Evolutionary conservation across 225 moss, liverwort and hornwort genomes (phyloP), one percentile per base, ranked within the genome.

Genomic region (Polytrichum formosum): DNA sequence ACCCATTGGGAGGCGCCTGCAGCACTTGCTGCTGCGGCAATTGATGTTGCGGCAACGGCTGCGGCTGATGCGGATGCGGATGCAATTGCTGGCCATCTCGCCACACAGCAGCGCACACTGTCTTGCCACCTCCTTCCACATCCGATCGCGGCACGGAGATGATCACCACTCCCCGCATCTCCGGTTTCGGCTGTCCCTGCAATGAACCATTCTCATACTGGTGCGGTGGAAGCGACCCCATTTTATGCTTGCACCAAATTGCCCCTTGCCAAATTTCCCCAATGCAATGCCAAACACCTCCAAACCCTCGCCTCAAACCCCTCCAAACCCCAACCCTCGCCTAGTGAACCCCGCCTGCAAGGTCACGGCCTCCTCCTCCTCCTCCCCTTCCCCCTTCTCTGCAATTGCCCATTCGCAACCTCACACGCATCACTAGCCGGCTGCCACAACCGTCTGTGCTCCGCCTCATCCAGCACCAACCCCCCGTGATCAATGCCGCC

Each of bases 91-190:
- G 66, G 25, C 81, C 74, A 31, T 84, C 82, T 33, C 91, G 91
- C 67, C 91, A 87, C 82, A 95, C 85, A 64, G 96, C 96, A 33
- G 96, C 96, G 64, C 91, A 93, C 71, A 96, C 87, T 26, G 90
- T 93, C 72, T 91, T 95, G 18, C 91, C 93, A 31, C 86, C 89
- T 0, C 72, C 77, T 53, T 85, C 87, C 20, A 20, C 20, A 23
- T 58, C 58, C 20, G 58, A 58, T 4, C 76, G 69, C 22, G 94
- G 90, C 56, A 89, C 83, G 18, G 91, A 82, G 21, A 96, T 84
- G 64, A 96, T 93, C 30, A 96, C 90, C 53, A 96, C 88, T 29
- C 96, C 96, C 53, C 93, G 80, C 67, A 93, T 87, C 80, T 90
- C 88, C 33, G 69, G 66, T 4, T 61, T 62, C 55, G 66, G 59